Base-by-base conservation (phyloP, 2,329 filamentous ascomycete species). In the Neofusicoccum parvum region DNA sequence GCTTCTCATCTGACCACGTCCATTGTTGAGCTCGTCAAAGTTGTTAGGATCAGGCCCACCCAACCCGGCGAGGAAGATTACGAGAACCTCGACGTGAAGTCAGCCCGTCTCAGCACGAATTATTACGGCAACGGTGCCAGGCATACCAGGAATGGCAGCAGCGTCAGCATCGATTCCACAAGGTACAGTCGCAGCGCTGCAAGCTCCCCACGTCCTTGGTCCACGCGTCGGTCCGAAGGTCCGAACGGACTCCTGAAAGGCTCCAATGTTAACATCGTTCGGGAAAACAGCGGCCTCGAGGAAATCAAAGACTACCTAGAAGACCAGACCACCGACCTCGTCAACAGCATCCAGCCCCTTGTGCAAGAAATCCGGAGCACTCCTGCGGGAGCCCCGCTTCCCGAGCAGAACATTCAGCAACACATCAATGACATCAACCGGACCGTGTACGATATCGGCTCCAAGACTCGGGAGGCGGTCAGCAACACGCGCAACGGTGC, bases 1-100 rank as follows among this genome's bases (percentile, higher is more conserved):
- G 93, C 94, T 7, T 95, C 92, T 27, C 93, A 99, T 78, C 84
- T 98, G 41, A 92, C 92, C 1, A 88, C 91, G 4, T 89, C 94
- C 2, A 85, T 98, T 27, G 89, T 99, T 20, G 94, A 97, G 72
- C 85, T 98, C 14, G 84, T 97, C 62, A 90, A 92, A 56, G 82
- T 87, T 5, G 93, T 92, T 72, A 97, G 96, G 79, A 92, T 98
- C 69, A 87, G 90, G 37, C 84, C 88, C 9, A 95, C 92, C 0
- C 89, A 91, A 1, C 84, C 85, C 1, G 87, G 87, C n/a, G 90
- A 92, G 63, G 87, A 91, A 23, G 90, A 92, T 11, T 90, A 92
- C 59, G 90, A 92, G 5, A 72, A 75, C 15, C 15, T 64, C 20
- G 58, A 48, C 32, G 65, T 50, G 20, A 49, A 37, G 37, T 45